Evolutionary conservation across 2,329 filamentous ascomycete genomes (phyloP).

Genomic region (Dactylellina sp.): DNA sequence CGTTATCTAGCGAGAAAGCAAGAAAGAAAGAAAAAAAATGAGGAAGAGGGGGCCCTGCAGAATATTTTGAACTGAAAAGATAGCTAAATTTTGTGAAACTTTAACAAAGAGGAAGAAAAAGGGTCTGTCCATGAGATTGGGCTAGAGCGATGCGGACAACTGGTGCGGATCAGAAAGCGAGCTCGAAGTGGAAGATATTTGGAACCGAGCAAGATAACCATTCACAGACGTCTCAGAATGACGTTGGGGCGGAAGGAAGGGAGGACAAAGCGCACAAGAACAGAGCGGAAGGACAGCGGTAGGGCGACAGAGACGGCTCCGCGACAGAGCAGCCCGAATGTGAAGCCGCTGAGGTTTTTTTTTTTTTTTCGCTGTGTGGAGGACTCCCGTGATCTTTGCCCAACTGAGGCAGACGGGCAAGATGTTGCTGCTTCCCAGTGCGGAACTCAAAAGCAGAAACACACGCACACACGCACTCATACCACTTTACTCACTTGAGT

Average conservation of each 20-base stretch:
- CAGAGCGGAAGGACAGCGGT: conserved; percentile 18
- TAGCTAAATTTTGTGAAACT: no score
- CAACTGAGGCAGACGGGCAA: conserved; percentile 4
- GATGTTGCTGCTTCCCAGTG: no score
- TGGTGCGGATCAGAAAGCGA: conserved; percentile 24
- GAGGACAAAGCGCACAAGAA: no score
- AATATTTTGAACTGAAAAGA: no score
- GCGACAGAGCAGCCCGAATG: no score
- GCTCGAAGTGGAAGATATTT: conserved; percentile 11
- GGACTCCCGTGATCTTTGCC: conserved; percentile 54
- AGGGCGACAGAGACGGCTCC: conserved; percentile 61
- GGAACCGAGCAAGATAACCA: conserved; percentile 27
- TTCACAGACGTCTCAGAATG: conserved; percentile 28
- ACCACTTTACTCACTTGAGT: no score
- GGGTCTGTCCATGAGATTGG: conserved; percentile 28
- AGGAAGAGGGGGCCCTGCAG: conserved; percentile 10
- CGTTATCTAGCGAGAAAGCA: conserved; percentile 15
- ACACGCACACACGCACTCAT: no score
- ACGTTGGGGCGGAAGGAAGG: conserved; percentile 37
- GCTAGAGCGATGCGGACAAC: conserved; percentile 18
- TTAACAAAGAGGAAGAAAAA: no score
- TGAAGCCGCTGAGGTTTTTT: no score
- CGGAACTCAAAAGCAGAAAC: conserved; percentile 12
- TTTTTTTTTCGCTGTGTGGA: no score
- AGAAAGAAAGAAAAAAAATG: conserved; percentile 10